Conservation (phyloP, 805 yeast species). For the Starmera amethionina region DNA sequence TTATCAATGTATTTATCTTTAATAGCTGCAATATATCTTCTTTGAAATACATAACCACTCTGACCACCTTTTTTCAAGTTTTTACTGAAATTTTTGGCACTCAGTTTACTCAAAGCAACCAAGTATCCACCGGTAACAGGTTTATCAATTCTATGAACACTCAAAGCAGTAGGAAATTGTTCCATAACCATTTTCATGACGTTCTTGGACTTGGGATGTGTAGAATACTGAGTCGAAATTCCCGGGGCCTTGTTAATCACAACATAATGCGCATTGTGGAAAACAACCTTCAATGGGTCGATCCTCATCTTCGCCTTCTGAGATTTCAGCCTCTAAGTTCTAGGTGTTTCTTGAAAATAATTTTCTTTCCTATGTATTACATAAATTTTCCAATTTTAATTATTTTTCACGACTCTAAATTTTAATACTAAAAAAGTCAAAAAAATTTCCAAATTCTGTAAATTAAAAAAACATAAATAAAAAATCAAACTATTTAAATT, state of each 20-base stretch:
- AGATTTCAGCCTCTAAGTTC: too few species aligned
- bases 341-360: too few species aligned
- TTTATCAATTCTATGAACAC: slow-evolving; percentile 29
- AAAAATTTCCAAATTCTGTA: too few species aligned
- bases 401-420: too few species aligned
- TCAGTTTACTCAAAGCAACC: slow-evolving; percentile 22
- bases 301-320: neutral
- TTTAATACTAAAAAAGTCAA: too few species aligned
- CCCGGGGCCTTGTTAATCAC: slow-evolving; percentile 28
- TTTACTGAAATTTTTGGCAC: slow-evolving; percentile 23
- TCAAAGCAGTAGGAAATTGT: slow-evolving; percentile 12
- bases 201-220: slow-evolving; percentile 6
- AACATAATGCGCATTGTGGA: slow-evolving; percentile 14
- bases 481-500: too few species aligned
- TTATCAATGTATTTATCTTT: slow-evolving; percentile 1
- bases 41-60: slow-evolving; percentile 22
- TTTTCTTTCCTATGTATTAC: too few species aligned
- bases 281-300: slow-evolving; percentile 2
- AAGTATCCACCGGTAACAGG: slow-evolving; percentile 32
- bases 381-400: too few species aligned
- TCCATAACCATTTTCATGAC: slow-evolving; percentile 3
- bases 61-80: slow-evolving; percentile 25
- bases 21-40: slow-evolving; percentile 25
- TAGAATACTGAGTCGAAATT: slow-evolving; percentile 23
- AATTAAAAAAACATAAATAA: too few species aligned